A percentile compares a stretch with the other conserved stretches of the same genome.
Conservation (phyloP, 2,329 filamentous ascomycete genomes). For the Colletotrichum cuscutae region DNA sequence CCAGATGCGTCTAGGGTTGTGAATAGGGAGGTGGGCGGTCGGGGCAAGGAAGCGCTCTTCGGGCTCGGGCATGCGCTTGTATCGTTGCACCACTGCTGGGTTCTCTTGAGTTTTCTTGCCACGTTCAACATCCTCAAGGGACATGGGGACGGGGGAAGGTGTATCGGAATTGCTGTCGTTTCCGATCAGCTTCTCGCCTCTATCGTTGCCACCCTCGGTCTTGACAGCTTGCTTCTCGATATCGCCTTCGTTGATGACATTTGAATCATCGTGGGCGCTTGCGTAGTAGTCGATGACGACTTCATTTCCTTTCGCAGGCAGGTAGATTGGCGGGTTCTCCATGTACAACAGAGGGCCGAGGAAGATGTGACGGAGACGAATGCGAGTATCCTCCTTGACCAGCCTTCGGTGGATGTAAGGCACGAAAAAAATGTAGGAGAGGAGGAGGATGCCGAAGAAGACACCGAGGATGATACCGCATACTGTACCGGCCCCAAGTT, state of each 20-base stretch:
- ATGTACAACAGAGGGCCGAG: constrained; percentile 49
- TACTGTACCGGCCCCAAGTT: constrained; percentile 45
- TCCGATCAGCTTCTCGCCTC: constrained; percentile 24
- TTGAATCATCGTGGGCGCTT: constrained; percentile 13
- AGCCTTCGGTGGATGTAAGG: constrained; percentile 48
- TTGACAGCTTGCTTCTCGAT: constrained; percentile 13
- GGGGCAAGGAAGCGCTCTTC: constrained; percentile 38
- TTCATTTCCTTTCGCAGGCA: constrained; percentile 38
- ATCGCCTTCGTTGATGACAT: neutral
- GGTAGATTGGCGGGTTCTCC: constrained; percentile 39
- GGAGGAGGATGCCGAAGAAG: constrained; percentile 43
- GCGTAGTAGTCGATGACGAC: constrained; percentile 43
- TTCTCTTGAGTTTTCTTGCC: constrained; percentile 38
- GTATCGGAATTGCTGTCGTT: neutral
- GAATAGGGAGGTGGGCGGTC: constrained; percentile 33
- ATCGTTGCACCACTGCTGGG: constrained; percentile 44
- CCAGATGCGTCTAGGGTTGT: constrained; percentile 36
- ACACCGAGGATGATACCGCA: constrained; percentile 42
- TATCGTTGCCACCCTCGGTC: constrained; percentile 1
- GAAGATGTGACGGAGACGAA: constrained; percentile 45
- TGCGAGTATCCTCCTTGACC: constrained; percentile 44
- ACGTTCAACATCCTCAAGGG: constrained; percentile 45
- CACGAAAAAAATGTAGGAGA: constrained; percentile 47
- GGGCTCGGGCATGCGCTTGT: constrained; percentile 52
- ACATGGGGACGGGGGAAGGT: neutral